phyloP scores from a whole-genome alignment of 2,329 filamentous ascomycete species.

The Colletotrichum incanum region DNA sequence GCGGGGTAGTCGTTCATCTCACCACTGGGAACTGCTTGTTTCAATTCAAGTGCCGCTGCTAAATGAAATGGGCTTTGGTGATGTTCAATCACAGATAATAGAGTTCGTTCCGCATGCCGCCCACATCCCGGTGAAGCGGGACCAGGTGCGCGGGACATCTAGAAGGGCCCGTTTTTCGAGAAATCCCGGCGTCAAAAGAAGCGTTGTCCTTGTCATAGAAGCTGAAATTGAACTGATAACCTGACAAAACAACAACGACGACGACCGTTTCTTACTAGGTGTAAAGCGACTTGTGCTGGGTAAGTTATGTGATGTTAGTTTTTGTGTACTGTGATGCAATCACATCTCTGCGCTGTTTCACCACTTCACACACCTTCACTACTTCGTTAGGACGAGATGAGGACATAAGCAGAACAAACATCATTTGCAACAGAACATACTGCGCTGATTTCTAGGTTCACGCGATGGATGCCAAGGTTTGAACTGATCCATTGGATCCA shows the following conservation, averaged over 20 bases:
- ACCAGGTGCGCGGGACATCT: neutral
- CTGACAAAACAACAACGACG: neutral
- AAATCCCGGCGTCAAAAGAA: neutral
- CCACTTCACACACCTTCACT: too few relatives aligned
- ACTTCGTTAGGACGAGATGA: too few relatives aligned
- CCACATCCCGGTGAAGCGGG: slow-evolving; percentile 23
- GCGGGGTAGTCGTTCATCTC: neutral
- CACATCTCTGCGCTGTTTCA: too few relatives aligned
- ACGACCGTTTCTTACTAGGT: neutral
- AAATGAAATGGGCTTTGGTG: too few relatives aligned
- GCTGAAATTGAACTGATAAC: too few relatives aligned
- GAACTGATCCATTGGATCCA: too few relatives aligned
- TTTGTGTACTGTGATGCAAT: neutral
- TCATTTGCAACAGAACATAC: too few relatives aligned
- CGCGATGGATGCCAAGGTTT: too few relatives aligned
- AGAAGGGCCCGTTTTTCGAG: neutral
- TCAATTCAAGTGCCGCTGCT: slow-evolving; percentile 17
- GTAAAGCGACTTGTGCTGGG: neutral
- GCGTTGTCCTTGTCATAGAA: neutral
- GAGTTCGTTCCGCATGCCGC: slow-evolving; percentile 3
- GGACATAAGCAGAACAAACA: too few relatives aligned
- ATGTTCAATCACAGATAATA: too few relatives aligned
- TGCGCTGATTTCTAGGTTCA: too few relatives aligned
- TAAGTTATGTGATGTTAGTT: neutral
- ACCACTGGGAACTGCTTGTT: slow-evolving; percentile 24